phyloP scores from a whole-genome alignment of 202 grass and related monocot genomes.

The Eragrostis tef region DNA sequence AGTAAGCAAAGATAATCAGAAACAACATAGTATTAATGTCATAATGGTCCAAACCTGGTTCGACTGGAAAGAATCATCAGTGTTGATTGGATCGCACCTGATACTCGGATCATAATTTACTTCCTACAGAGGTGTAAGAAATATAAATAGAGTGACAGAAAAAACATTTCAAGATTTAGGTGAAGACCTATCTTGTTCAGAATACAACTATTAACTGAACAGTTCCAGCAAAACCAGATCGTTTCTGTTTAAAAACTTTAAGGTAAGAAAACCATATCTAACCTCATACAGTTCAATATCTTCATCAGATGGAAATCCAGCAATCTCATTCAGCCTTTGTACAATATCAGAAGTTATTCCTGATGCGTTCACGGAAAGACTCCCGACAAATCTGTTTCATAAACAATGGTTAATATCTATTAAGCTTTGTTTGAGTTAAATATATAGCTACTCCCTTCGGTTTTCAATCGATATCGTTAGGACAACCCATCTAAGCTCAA shows the following conservation, averaged over 20 bases:
- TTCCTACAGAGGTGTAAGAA: slow-evolving; percentile 55
- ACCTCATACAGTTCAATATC: slow-evolving; percentile 80
- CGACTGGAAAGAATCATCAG: slow-evolving; percentile 39
- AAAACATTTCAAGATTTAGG: background rate
- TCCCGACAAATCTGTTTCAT: slow-evolving; percentile 66
- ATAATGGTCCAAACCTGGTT: slow-evolving; percentile 52
- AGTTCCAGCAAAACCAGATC: slow-evolving; percentile 10
- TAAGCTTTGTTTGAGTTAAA: background rate
- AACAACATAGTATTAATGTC: background rate
- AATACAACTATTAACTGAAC: background rate
- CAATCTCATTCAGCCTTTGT: slow-evolving; percentile 60
- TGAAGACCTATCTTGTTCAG: background rate
- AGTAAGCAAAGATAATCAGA: slow-evolving; percentile 20
- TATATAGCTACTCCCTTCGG: too few relatives aligned
- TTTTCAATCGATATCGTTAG: too few relatives aligned
- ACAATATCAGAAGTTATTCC: slow-evolving; percentile 61
- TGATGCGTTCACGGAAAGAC: slow-evolving; percentile 56
- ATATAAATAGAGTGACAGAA: slow-evolving; percentile 33
- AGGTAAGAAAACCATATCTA: background rate
- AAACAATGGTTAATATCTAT: slow-evolving; percentile 34
- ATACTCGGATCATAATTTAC: slow-evolving; percentile 72
- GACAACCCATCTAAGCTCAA: too few relatives aligned
- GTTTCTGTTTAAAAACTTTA: background rate
- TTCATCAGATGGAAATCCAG: slow-evolving; percentile 60
- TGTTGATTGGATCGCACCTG: slow-evolving; percentile 56